phyloP scores from a whole-genome alignment of 2,329 filamentous ascomycete genomes.

The Alternaria sp. region DNA sequence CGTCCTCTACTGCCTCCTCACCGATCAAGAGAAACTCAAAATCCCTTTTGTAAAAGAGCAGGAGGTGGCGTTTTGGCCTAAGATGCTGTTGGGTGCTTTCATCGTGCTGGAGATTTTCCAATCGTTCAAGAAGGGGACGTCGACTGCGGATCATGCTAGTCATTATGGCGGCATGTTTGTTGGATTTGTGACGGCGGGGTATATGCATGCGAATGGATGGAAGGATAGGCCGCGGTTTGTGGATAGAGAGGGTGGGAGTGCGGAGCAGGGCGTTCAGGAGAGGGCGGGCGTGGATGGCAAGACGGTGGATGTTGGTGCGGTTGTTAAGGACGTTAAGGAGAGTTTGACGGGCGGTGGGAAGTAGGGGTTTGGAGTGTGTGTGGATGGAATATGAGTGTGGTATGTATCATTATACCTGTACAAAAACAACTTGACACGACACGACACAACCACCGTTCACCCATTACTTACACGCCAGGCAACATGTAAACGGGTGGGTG shows the following conservation, averaged over 20 bases:
- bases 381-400: neutral
- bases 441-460: neutral
- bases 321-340: conserved; percentile 44
- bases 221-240: conserved; percentile 16
- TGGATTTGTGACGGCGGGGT: conserved; percentile 33
- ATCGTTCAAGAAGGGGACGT: conserved; percentile 15
- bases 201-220: conserved; percentile 34
- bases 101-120: conserved; percentile 31
- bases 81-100: conserved; percentile 37
- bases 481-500: neutral
- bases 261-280: conserved; percentile 12
- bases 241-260: neutral
- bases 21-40: conserved; percentile 37
- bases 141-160: conserved; percentile 43
- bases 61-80: conserved; percentile 38
- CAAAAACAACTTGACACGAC: neutral
- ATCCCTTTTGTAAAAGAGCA: conserved; percentile 39
- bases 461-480: neutral
- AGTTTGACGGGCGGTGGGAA: conserved; percentile 25
- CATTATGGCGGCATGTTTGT: conserved; percentile 46
- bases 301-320: conserved; percentile 33
- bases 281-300: conserved; percentile 18
- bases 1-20: conserved; percentile 39
- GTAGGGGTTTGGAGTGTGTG: neutral
- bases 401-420: neutral